These are phyloP conservation scores for Xylariomycetidae sp. DNA, from an alignment of 2,329 filamentous ascomycete genomes.

Conservation along the genomic window DNA sequence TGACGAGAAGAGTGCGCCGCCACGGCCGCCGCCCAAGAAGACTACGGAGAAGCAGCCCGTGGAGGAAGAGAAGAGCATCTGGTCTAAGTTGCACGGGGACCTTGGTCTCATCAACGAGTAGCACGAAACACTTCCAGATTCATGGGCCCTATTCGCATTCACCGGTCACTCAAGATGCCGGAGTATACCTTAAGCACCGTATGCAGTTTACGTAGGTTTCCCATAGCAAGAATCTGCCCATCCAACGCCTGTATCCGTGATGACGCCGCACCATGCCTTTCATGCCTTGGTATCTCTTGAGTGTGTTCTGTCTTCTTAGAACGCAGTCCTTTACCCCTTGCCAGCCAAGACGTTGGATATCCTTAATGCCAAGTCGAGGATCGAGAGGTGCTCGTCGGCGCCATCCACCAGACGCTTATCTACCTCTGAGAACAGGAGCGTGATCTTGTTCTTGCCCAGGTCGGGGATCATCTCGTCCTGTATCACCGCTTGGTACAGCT, in stretches of 20 bases:
- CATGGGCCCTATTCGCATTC: no score
- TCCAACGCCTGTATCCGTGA: conserved; percentile 13
- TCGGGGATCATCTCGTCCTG: conserved; percentile 81
- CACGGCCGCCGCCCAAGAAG: conserved; percentile 9
- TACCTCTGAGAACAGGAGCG: conserved; percentile 83
- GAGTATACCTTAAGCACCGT: no score
- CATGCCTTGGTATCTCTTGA: conserved; percentile 1
- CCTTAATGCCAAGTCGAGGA: conserved; percentile 77
- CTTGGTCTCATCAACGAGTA: conserved; percentile 41
- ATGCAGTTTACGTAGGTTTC: no score
- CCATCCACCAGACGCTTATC: conserved; percentile 94
- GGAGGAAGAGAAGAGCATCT: conserved; percentile 31
- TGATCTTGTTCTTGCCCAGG: conserved; percentile 83
- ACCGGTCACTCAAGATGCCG: no score
- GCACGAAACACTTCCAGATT: no score
- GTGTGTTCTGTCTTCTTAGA: conserved; percentile 1
- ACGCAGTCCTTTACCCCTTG: conserved; percentile 19
- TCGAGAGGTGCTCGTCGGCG: conserved; percentile 87
- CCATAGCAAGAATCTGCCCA: no score
- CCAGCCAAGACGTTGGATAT: conserved; percentile 67
- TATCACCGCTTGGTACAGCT: conserved; percentile 78
- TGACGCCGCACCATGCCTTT: conserved; percentile 4
- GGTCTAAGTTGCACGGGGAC: conserved; percentile 47
- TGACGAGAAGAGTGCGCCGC: conserved; percentile 13
- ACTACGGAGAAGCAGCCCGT: conserved; percentile 9